Base-by-base conservation (phyloP, 2,329 filamentous ascomycete species). In the Penicillium sp. region DNA sequence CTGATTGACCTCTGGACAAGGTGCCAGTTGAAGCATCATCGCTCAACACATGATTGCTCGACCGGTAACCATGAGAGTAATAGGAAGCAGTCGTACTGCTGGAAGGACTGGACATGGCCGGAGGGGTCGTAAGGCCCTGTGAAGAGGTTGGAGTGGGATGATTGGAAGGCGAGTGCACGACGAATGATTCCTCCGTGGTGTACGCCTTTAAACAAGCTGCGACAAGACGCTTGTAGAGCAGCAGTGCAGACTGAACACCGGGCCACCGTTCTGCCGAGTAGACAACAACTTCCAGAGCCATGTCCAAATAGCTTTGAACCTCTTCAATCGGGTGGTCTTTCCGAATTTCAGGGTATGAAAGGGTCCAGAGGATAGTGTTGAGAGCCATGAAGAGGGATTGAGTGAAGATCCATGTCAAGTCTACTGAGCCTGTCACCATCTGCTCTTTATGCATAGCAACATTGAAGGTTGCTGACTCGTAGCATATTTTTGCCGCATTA, bases 371-470 rank as follows among this genome's bases (percentile, higher is more conserved):
- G 50, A 97, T 84, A 5, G 91, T 93, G 70, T 96, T 97, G 56
- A 98, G 83, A 4, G 91, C 88, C 86, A 96, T 95, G 77, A 96
- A 97, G 42, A 98, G 83, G 21, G 89, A 88, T 57, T 96, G 84
- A 1, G 96, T 86, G 69, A 96, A 96, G 44, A 96, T 88, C 93
- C 93, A 98, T 1, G 93, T 97, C 59, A 97, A 82, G 69, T 97
- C 93, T 11, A 95, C 86, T 23, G 87, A 87, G 14, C 85, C 83
- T 16, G 84, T 87, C 63, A 88, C 85, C 69, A 96, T 89, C 73
- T 96, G 92, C 67, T 89, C 87, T 69, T 86, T 86, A 45, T 92
- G 89, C 71, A 93, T 86, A 63, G 88, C 83, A 66, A 97, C 91
- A 69, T 96, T 93, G 74, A 87, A 91, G 11, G 88, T 83, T 47